Evolutionary conservation across 805 yeast genomes (phyloP).

Genomic region (Dipodascopsis tothii): DNA sequence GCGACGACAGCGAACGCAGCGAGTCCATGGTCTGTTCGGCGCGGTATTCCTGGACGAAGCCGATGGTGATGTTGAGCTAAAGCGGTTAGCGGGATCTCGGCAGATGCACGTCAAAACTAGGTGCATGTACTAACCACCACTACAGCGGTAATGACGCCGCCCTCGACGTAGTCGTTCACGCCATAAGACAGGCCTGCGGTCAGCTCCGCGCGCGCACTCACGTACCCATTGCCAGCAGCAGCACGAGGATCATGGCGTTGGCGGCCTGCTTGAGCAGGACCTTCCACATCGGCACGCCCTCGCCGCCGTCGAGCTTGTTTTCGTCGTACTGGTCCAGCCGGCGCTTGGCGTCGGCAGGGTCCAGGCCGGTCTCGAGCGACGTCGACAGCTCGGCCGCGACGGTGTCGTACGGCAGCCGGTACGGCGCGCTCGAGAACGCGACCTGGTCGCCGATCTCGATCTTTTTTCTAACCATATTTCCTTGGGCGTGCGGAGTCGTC

Average conservation of each 20-base stretch:
- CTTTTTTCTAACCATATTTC: no score
- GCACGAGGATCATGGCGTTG: slow-evolving; percentile 71
- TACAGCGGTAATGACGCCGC: slow-evolving; percentile 70
- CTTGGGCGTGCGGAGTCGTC: no score
- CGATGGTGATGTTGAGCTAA: slow-evolving; percentile 53
- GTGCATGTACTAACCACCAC: slow-evolving; percentile 30
- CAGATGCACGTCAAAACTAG: background rate
- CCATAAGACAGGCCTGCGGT: slow-evolving; percentile 59
- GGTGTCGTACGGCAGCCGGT: background rate
- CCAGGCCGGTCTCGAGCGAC: slow-evolving; percentile 43
- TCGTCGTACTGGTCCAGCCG: slow-evolving; percentile 41
- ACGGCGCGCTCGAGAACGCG: background rate
- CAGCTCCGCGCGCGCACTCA: background rate
- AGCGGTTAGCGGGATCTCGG: background rate
- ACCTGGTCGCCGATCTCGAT: no score
- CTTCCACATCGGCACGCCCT: slow-evolving; percentile 44
- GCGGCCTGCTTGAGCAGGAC: slow-evolving; percentile 61
- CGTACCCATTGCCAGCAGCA: slow-evolving; percentile 18
- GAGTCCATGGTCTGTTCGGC: slow-evolving; percentile 79
- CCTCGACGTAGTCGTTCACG: slow-evolving; percentile 71
- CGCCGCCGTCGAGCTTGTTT: slow-evolving; percentile 56
- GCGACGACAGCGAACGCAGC: slow-evolving; percentile 56
- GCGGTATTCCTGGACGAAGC: slow-evolving; percentile 60
- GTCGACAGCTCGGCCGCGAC: slow-evolving; percentile 33
- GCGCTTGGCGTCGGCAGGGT: slow-evolving; percentile 31